These are phyloP conservation scores for Talaromyces marneffei DNA, from an alignment of 2,329 filamentous ascomycete genomes.

Conservation along the genomic window DNA sequence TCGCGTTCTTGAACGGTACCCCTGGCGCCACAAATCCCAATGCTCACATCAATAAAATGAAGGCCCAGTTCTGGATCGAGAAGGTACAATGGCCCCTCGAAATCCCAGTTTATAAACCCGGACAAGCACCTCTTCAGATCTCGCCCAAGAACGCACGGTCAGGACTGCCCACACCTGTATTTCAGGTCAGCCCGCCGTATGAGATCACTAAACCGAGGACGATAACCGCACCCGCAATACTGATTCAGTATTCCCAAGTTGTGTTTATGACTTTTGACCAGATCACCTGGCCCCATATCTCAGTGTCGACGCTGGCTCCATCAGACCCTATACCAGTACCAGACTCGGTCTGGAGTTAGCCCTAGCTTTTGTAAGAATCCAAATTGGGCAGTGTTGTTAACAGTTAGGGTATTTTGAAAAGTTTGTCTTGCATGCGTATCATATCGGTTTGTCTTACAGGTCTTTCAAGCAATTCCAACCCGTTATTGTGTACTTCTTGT, in stretches of 20 bases:
- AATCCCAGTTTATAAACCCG: slow-evolving; percentile 18
- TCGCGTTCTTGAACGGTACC: background rate
- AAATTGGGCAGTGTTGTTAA: too few relatives aligned
- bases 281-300: background rate
- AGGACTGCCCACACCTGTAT: background rate
- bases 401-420: too few relatives aligned
- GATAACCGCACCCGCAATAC: background rate
- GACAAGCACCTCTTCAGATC: slow-evolving; percentile 10
- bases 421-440: too few relatives aligned
- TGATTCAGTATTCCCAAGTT: background rate
- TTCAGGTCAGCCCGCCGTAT: background rate
- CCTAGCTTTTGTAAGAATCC: too few relatives aligned
- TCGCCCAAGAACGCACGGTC: background rate
- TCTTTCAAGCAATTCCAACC: too few relatives aligned
- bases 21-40: slow-evolving; percentile 20
- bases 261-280: background rate
- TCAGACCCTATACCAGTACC: background rate
- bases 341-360: background rate
- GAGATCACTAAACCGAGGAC: background rate
- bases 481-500: too few relatives aligned
- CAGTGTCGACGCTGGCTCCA: background rate
- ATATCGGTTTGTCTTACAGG: too few relatives aligned
- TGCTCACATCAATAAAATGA: slow-evolving; percentile 22
- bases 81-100: slow-evolving; percentile 22
- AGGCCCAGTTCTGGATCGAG: slow-evolving; percentile 29